Percentiles rank a stretch among this genome's conserved stretches.
These are phyloP conservation scores for Yamadazyma sp. DNA, from an alignment of 1,139 yeast genomes.

Conservation along the genomic window DNA sequence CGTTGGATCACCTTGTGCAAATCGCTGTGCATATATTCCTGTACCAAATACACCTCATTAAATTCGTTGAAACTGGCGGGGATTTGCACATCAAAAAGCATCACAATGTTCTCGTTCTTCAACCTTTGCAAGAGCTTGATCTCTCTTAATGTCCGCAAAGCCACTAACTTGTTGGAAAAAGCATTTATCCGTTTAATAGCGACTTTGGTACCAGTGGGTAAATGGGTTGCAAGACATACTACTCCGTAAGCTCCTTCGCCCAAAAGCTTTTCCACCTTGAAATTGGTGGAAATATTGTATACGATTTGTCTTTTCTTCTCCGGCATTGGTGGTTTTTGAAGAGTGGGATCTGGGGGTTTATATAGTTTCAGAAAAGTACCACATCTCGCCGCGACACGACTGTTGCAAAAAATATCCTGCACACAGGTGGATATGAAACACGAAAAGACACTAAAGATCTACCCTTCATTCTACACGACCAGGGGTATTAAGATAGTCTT, in stretches of 20 bases:
- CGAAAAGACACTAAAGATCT: too few species aligned
- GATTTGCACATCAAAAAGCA: constrained; percentile 37
- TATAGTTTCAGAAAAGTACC: constrained; percentile 5
- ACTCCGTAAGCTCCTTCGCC: constrained; percentile 51
- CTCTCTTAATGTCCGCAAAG: constrained; percentile 45
- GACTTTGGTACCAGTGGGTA: constrained; percentile 37
- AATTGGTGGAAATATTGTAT: constrained; percentile 31
- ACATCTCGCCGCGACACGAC: constrained; percentile 8
- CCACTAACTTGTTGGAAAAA: constrained; percentile 35
- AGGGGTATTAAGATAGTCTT: neutral
- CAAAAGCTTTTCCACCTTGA: constrained; percentile 43
- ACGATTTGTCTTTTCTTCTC: constrained; percentile 16
- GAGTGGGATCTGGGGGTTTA: neutral
- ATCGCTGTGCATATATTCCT: constrained; percentile 73
- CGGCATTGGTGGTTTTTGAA: neutral
- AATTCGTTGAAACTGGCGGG: constrained; percentile 39
- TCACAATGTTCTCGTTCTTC: constrained; percentile 42
- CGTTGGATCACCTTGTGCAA: constrained; percentile 54
- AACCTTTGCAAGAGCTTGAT: constrained; percentile 36
- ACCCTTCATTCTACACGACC: too few species aligned
- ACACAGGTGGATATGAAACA: constrained; percentile 3
- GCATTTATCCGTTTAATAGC: constrained; percentile 47
- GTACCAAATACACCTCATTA: constrained; percentile 67
- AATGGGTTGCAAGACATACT: constrained; percentile 41
- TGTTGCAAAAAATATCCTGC: constrained; percentile 5